A percentile compares a stretch with the other conserved stretches of the same genome.
phyloP scores from a whole-genome alignment of 805 yeast genomes.

The Candida sanyiensis region DNA sequence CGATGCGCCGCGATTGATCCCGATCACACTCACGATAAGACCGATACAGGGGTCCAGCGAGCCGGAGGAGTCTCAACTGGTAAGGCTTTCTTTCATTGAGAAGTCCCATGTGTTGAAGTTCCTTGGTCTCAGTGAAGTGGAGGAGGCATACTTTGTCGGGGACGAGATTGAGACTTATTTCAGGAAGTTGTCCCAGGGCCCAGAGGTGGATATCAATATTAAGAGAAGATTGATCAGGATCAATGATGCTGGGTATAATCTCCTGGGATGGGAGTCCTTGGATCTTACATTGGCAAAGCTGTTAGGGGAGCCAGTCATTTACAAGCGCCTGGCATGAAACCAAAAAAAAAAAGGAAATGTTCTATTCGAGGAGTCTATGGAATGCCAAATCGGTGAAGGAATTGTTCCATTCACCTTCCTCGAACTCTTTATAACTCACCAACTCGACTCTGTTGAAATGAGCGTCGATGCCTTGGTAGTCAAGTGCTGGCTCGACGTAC shows the following conservation, averaged over 20 bases:
- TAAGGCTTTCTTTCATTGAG: constrained; percentile 12
- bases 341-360: background rate
- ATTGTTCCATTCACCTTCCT: constrained; percentile 41
- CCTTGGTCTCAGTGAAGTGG: constrained; percentile 20
- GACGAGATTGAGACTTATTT: constrained; percentile 9
- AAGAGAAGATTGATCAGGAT: constrained; percentile 14
- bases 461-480: constrained; percentile 27
- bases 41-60: constrained; percentile 2
- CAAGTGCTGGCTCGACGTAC: constrained; percentile 27
- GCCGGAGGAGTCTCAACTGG: constrained; percentile 10
- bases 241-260: constrained; percentile 5
- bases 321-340: background rate
- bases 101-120: constrained; percentile 16
- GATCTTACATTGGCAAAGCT: constrained; percentile 13
- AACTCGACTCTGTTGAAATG: constrained; percentile 30
- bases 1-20: constrained; percentile 12
- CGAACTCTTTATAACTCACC: constrained; percentile 20
- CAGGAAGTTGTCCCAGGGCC: constrained; percentile 6
- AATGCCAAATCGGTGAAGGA: constrained; percentile 49
- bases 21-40: constrained; percentile 7
- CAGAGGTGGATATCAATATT: constrained; percentile 8
- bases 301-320: background rate
- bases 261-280: constrained; percentile 18
- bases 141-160: constrained; percentile 18
- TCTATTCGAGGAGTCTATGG: constrained; percentile 25